These are phyloP conservation scores for Meyerozyma guilliermondii DNA, from an alignment of 1,139 yeast species.

Conservation along the genomic window DNA sequence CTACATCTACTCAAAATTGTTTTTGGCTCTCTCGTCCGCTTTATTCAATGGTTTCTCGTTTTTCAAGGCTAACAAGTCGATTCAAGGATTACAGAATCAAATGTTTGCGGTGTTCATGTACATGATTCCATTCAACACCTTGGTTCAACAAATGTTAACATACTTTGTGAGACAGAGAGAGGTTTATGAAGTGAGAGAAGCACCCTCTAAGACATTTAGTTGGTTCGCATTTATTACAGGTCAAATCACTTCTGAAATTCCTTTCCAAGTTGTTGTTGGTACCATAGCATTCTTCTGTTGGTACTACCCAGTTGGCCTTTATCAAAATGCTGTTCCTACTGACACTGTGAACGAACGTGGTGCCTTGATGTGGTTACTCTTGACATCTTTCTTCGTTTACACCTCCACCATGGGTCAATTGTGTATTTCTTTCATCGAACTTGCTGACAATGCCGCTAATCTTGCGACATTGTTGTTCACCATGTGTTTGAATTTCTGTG, in stretches of 20 bases:
- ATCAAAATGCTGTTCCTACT: constrained; percentile 24
- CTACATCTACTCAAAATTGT: constrained; percentile 63
- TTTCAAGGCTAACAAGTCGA: constrained; percentile 57
- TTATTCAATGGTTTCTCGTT: constrained; percentile 73
- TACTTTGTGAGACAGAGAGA: constrained; percentile 67
- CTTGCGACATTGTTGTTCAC: constrained; percentile 7
- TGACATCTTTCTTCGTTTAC: constrained; percentile 7
- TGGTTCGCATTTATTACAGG: constrained; percentile 43
- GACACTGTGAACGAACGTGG: constrained; percentile 7
- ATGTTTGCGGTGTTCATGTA: constrained; percentile 71
- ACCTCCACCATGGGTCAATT: constrained; percentile 8
- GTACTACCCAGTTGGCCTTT: constrained; percentile 40
- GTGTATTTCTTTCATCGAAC: constrained; percentile 7
- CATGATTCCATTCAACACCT: constrained; percentile 53
- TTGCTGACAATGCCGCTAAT: constrained; percentile 10
- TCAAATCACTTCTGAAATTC: constrained; percentile 33
- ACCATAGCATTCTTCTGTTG: constrained; percentile 33
- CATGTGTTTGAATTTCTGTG: constrained; percentile 10
- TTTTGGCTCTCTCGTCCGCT: constrained; percentile 46
- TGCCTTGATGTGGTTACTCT: constrained; percentile 7
- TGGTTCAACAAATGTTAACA: constrained; percentile 73
- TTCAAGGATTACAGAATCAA: constrained; percentile 59
- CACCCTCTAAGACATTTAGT: constrained; percentile 58
- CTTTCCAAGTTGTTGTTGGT: constrained; percentile 30
- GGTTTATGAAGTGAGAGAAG: constrained; percentile 84